A percentile compares a stretch with the other conserved stretches of the same genome.
phyloP scores from a whole-genome alignment of 2,329 filamentous ascomycete species.

The Calonectria pseudoturangicola region DNA sequence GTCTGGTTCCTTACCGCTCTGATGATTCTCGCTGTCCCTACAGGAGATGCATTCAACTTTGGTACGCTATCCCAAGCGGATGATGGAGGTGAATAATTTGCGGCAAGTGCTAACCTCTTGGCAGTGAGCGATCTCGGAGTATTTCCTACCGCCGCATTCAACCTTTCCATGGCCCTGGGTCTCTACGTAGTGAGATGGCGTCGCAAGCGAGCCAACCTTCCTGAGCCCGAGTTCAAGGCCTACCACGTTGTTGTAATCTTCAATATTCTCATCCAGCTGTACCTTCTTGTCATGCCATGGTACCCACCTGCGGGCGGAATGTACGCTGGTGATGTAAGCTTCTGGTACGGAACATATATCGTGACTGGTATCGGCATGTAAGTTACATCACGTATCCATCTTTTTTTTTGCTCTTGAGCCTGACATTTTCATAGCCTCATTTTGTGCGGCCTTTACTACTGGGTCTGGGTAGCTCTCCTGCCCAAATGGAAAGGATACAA shows the following conservation, averaged over 20 bases:
- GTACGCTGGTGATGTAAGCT: conserved; percentile 77
- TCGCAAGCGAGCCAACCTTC: conserved; percentile 31
- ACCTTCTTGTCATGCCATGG: conserved; percentile 80
- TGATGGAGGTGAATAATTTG: neutral
- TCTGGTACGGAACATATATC: conserved; percentile 74
- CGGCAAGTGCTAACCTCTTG: neutral
- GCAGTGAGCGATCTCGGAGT: conserved; percentile 36
- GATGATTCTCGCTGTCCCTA: conserved; percentile 35
- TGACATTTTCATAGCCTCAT: conserved; percentile 26
- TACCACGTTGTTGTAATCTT: conserved; percentile 32
- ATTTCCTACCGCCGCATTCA: conserved; percentile 31
- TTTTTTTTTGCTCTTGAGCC: neutral
- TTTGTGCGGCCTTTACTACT: conserved; percentile 33
- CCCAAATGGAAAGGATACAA: conserved; percentile 32
- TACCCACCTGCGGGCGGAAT: conserved; percentile 76
- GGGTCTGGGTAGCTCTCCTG: conserved; percentile 25
- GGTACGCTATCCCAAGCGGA: neutral
- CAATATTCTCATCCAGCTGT: conserved; percentile 55
- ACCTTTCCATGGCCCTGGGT: conserved; percentile 31
- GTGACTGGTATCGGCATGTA: conserved; percentile 34
- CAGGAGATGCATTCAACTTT: conserved; percentile 36
- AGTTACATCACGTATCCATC: neutral
- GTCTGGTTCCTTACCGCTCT: conserved; percentile 33
- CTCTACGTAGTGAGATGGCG: conserved; percentile 37
- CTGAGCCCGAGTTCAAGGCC: conserved; percentile 35